A percentile compares a stretch with the other conserved stretches of the same genome.
phyloP scores from a whole-genome alignment of 805 yeast genomes.

The Grigorovia transvaalensis region DNA sequence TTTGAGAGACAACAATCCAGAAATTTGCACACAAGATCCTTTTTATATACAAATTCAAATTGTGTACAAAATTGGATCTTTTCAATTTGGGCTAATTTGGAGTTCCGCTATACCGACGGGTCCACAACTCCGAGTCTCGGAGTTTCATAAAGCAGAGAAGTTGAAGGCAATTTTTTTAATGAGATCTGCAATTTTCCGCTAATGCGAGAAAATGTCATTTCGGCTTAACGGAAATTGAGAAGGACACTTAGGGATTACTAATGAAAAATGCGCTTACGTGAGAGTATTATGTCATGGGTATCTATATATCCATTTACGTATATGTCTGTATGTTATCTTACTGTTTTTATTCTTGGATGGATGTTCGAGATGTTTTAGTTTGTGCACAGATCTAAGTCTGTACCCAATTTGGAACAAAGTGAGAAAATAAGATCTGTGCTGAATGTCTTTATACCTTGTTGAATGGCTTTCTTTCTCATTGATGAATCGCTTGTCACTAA shows the following conservation, averaged over 20 bases:
- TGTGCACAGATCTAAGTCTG: conserved; percentile 6
- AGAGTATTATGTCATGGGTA: not conserved
- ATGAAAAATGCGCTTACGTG: not conserved
- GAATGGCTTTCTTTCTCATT: conserved; percentile 51
- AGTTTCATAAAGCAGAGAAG: not conserved
- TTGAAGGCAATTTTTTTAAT: too few species aligned
- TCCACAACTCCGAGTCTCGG: not conserved
- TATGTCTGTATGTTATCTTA: too few species aligned
- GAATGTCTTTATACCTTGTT: conserved; percentile 23
- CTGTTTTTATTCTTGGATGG: not conserved
- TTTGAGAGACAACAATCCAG: not conserved
- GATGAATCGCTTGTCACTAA: conserved; percentile 66
- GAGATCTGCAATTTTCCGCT: not conserved
- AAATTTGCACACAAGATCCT: not conserved
- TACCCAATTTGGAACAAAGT: conserved; percentile 16
- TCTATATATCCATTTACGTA: too few species aligned
- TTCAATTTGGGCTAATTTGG: not conserved
- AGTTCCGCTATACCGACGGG: not conserved
- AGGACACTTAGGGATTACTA: too few species aligned
- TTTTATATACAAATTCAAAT: not conserved
- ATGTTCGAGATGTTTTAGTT: conserved; percentile 1
- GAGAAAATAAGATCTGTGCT: conserved; percentile 28
- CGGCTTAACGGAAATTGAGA: not conserved
- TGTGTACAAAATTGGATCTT: not conserved
- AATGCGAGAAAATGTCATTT: not conserved